Percentiles rank a stretch among this genome's conserved stretches.
Evolutionary conservation across 176 grass and related monocot genomes (phyloP).

Genomic region (Juncus inflexus): DNA sequence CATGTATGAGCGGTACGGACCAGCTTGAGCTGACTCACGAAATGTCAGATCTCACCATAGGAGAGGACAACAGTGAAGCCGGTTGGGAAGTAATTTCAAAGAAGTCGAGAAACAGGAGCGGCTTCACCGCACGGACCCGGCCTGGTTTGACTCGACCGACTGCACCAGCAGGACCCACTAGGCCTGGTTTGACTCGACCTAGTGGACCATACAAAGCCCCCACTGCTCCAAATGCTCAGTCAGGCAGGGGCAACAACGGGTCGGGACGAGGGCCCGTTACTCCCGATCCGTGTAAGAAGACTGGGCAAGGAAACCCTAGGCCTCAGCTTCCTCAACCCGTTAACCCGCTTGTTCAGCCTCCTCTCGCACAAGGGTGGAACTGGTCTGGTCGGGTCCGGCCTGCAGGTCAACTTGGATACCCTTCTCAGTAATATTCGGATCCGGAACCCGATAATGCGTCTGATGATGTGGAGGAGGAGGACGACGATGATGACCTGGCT

Average conservation of each 20-base stretch:
- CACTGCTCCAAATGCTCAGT: not conserved
- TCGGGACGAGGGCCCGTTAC: not conserved
- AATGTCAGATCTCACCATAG: slow-evolving; percentile 18
- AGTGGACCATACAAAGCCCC: slow-evolving; percentile 23
- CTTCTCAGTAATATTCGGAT: slow-evolving; percentile 30
- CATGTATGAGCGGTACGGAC: slow-evolving; percentile 1
- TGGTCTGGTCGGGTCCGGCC: slow-evolving; percentile 37
- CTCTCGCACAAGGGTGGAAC: slow-evolving; percentile 53
- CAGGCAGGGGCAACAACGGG: too few relatives aligned
- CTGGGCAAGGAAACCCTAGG: slow-evolving; percentile 27
- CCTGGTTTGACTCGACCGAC: too few relatives aligned
- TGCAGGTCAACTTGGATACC: slow-evolving; percentile 26
- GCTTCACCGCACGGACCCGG: slow-evolving; percentile 23
- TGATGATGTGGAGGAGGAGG: slow-evolving; percentile 22
- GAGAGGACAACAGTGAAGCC: slow-evolving; percentile 14
- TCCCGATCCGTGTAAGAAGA: slow-evolving; percentile 29
- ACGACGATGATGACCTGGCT: slow-evolving; percentile 46
- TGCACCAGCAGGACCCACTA: too few relatives aligned
- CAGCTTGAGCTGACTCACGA: slow-evolving; percentile 17
- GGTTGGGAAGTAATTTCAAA: slow-evolving; percentile 57
- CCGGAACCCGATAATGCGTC: slow-evolving; percentile 21
- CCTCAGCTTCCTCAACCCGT: slow-evolving; percentile 23
- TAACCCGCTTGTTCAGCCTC: slow-evolving; percentile 28
- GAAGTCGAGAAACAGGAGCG: slow-evolving; percentile 39
- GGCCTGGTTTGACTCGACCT: too few relatives aligned